phyloP scores from a whole-genome alignment of 306 rosid genomes.

The Dalbergia cultrata region DNA sequence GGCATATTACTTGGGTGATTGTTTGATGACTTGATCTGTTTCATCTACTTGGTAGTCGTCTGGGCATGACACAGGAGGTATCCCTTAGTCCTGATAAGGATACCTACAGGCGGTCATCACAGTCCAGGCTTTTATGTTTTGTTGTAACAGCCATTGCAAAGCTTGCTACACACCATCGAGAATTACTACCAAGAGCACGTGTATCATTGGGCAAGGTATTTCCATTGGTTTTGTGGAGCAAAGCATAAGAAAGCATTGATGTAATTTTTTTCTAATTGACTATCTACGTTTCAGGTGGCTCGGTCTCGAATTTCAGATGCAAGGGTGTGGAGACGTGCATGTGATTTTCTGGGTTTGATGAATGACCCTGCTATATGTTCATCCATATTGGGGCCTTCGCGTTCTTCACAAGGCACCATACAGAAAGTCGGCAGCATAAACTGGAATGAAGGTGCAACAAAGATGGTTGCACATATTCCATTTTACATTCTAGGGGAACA shows the following conservation, averaged over 20 bases:
- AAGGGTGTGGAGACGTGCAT: constrained; percentile 91
- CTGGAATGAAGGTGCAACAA: constrained; percentile 86
- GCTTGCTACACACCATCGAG: constrained; percentile 90
- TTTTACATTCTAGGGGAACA: constrained; percentile 88
- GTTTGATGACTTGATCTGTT: constrained; percentile 41
- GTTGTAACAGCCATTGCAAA: constrained; percentile 97
- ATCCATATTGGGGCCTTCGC: constrained; percentile 92
- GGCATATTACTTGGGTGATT: constrained; percentile 23
- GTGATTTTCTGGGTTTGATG: constrained; percentile 90
- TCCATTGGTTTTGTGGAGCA: constrained; percentile 14
- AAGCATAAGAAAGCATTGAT: constrained; percentile 13
- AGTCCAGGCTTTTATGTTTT: constrained; percentile 93
- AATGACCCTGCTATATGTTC: constrained; percentile 87
- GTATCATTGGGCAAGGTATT: constrained; percentile 94
- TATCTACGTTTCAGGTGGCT: constrained; percentile 69
- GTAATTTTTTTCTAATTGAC: constrained; percentile 33
- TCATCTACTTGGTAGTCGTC: constrained; percentile 65
- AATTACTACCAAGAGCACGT: constrained; percentile 89
- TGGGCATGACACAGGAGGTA: constrained; percentile 79
- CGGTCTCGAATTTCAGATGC: constrained; percentile 86
- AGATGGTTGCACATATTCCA: constrained; percentile 92
- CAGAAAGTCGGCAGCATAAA: constrained; percentile 79
- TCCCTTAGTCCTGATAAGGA: constrained; percentile 59
- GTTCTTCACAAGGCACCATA: constrained; percentile 58
- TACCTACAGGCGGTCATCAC: constrained; percentile 77